phyloP scores from a whole-genome alignment of 75 land plant species.

The Larix kaempferi region DNA sequence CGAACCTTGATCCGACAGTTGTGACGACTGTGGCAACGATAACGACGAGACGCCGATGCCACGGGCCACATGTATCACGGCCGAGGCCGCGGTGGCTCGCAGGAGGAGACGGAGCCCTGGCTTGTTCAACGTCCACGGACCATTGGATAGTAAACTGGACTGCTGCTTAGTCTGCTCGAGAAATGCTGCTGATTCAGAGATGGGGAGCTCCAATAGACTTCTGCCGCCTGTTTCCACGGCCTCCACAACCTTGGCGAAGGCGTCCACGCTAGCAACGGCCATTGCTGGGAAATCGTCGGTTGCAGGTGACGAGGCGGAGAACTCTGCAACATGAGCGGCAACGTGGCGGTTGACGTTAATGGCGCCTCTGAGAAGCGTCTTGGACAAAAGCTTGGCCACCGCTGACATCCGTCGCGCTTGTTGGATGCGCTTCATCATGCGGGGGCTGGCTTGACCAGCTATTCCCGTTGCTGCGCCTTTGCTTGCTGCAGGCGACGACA shows the following conservation, averaged over 20 bases:
- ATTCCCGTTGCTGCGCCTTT: neutral
- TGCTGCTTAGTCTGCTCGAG: neutral
- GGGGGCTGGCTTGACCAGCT: conserved; percentile 3
- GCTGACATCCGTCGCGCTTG: conserved; percentile 45
- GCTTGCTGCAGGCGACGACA: neutral
- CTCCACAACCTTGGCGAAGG: conserved; percentile 32
- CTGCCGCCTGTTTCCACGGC: conserved; percentile 38
- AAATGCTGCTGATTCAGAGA: neutral
- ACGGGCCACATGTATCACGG: conserved; percentile 5
- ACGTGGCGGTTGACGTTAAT: conserved; percentile 24
- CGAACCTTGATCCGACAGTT: no score
- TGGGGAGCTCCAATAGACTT: neutral
- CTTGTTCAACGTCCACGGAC: conserved; percentile 27
- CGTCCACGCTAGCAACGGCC: conserved; percentile 39
- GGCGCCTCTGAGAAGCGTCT: conserved; percentile 32
- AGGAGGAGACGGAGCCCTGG: conserved; percentile 20
- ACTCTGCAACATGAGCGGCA: neutral
- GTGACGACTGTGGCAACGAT: neutral
- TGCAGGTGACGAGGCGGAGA: neutral
- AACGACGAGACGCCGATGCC: neutral
- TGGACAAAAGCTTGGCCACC: conserved; percentile 31
- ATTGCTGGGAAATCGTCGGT: neutral
- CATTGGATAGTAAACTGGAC: no score
- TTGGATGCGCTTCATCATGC: conserved; percentile 30
- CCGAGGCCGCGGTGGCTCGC: conserved; percentile 19